Evolutionary conservation across 345 rosid species (phyloP), one percentile per base, ranked within the genome.

Genomic region (Streptanthus diversifolius): DNA sequence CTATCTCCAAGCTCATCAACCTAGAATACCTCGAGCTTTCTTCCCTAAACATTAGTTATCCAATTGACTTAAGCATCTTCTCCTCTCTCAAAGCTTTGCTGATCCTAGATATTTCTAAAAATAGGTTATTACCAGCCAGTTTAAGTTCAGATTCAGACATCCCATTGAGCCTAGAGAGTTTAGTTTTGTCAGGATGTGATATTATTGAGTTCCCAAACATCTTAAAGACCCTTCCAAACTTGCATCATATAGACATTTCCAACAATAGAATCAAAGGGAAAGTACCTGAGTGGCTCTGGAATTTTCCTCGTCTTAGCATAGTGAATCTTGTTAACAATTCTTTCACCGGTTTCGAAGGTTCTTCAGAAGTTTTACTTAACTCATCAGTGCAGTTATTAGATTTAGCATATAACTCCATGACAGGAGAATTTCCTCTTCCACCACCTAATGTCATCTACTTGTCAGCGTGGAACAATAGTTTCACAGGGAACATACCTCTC

Each of bases 21-120:
- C 70, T 65, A 14, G 13, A 13, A 6, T 4, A 18, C 7, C 72
- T 55, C 8, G 72, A 55, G 1, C 41, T 68, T 17, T 56, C 72
- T 68, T 68, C 7, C 63, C n/a, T 41, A 68, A 54, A 68, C 30
- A 55, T 9, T 18, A 54, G 53, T 39, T 13, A 27, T 12, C 72
- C 63, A 27, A 55, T 55, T 55, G 63, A 68, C 32, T 18, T 68
- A 8, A 41, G 11, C 7, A 9, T 40, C 52, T 68, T 68, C 19
- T 68, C 72, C 17, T 43, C 72, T 25, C 52, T 68, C 40, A 39
- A 68, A 54, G 39, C 40, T 11, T 68, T 68, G 63, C 4, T 6
- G 52, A 0, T 6, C 4, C 52, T 68, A 4, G 9, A 12, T 32
- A 5, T 68, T 43, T 55, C 32, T 5, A 62, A 33, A 19, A 68